phyloP scores from a whole-genome alignment of 2,329 filamentous ascomycete species.

The Fusarium sp. region DNA sequence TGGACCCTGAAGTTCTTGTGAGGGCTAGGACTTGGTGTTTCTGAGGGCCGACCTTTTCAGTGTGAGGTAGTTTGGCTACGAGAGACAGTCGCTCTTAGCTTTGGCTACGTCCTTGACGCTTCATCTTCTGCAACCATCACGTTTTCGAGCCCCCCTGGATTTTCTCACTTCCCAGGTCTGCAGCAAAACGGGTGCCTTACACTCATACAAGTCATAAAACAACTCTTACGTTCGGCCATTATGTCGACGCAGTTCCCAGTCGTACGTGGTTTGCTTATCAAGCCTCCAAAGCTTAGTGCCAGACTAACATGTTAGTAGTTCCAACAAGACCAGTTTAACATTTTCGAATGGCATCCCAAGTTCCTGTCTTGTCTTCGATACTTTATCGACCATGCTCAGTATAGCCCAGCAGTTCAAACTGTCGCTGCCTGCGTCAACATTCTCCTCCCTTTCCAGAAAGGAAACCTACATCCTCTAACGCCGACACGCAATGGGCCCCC shows the following conservation, averaged over 20 bases:
- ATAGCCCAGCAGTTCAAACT: slow-evolving; percentile 83
- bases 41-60: neutral
- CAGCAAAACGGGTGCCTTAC: neutral
- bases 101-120: neutral
- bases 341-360: slow-evolving; percentile 92
- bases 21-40: slow-evolving; percentile 5
- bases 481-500: slow-evolving; percentile 45
- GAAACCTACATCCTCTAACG: slow-evolving; percentile 48
- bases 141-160: neutral
- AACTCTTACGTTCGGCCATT: neutral
- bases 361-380: slow-evolving; percentile 91
- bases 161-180: neutral
- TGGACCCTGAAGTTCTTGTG: slow-evolving; percentile 2
- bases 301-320: slow-evolving; percentile 49
- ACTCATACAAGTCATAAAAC: neutral
- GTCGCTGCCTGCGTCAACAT: slow-evolving; percentile 94
- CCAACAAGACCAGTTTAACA: slow-evolving; percentile 69
- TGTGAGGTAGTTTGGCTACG: slow-evolving; percentile 5
- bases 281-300: neutral
- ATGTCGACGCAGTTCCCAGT: slow-evolving; percentile 42
- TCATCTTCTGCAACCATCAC: neutral
- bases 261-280: slow-evolving; percentile 26
- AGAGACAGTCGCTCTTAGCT: neutral
- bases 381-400: slow-evolving; percentile 91
- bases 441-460: slow-evolving; percentile 83